These are phyloP conservation scores for Akebia trifoliata DNA, from an alignment of 164 flowering plant genomes.

Conservation along the genomic window DNA sequence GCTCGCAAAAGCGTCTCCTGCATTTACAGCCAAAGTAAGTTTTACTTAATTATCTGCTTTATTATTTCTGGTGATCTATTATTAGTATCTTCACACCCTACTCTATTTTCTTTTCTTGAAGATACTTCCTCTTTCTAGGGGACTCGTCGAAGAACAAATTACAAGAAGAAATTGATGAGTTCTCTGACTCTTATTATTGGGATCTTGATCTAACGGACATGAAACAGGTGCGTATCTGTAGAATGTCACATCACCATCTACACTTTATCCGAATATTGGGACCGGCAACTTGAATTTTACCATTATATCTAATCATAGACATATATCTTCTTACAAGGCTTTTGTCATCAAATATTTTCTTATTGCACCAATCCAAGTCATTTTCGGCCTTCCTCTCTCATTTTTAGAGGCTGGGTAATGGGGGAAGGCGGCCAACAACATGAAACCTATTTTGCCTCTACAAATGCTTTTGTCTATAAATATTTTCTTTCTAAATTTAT, in stretches of 20 bases:
- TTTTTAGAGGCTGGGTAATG: too few relatives aligned
- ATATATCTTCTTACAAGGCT: too few relatives aligned
- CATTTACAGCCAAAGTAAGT: slow-evolving; percentile 80
- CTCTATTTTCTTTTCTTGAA: slow-evolving; percentile 15
- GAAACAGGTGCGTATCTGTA: slow-evolving; percentile 47
- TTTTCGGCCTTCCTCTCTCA: too few relatives aligned
- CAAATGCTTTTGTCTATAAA: background rate
- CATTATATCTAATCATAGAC: too few relatives aligned
- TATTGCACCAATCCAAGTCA: too few relatives aligned
- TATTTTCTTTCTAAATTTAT: background rate
- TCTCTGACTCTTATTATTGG: slow-evolving; percentile 70
- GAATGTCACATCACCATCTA: background rate
- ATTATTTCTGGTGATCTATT: background rate
- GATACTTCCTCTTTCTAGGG: slow-evolving; percentile 74
- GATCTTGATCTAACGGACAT: slow-evolving; percentile 64
- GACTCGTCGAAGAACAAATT: slow-evolving; percentile 61
- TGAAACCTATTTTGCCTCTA: background rate
- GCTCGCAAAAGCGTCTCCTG: slow-evolving; percentile 65
- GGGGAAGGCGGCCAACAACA: too few relatives aligned
- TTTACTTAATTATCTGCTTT: background rate
- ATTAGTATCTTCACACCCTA: background rate
- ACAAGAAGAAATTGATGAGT: slow-evolving; percentile 74
- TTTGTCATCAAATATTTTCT: too few relatives aligned
- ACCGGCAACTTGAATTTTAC: too few relatives aligned
- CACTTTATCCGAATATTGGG: background rate